phyloP scores from a whole-genome alignment of 2,329 filamentous ascomycete genomes.

The Fusarium musae region DNA sequence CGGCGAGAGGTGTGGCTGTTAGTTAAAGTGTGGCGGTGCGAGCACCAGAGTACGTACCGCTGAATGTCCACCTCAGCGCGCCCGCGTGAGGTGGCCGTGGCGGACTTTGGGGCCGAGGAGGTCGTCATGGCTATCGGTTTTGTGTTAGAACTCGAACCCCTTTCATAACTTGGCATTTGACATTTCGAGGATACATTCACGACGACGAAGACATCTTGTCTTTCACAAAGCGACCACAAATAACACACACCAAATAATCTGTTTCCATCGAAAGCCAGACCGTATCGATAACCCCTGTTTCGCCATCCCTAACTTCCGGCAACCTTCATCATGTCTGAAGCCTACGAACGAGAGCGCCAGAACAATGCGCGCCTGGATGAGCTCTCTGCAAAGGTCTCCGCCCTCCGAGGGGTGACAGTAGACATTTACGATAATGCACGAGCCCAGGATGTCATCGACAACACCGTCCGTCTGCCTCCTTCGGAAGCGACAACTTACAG shows the following conservation, averaged over 20 bases:
- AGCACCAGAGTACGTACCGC: constrained; percentile 19
- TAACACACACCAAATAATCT: neutral
- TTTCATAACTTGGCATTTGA: constrained; percentile 25
- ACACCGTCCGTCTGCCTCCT: constrained; percentile 69
- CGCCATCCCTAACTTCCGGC: neutral
- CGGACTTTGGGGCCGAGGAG: constrained; percentile 26
- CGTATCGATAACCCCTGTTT: constrained; percentile 8
- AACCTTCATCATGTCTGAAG: constrained; percentile 71
- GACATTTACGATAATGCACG: constrained; percentile 98
- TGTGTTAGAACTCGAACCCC: constrained; percentile 29
- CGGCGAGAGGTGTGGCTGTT: neutral
- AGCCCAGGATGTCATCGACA: constrained; percentile 87
- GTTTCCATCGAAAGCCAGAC: neutral
- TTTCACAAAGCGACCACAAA: neutral
- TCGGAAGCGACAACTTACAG: neutral
- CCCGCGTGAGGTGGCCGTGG: constrained; percentile 10
- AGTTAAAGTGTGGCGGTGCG: constrained; percentile 27
- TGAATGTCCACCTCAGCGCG: neutral
- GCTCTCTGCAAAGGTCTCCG: constrained; percentile 89
- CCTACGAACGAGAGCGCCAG: constrained; percentile 85
- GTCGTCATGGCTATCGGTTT: constrained; percentile 25
- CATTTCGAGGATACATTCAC: neutral
- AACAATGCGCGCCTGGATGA: constrained; percentile 96
- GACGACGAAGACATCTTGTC: neutral
- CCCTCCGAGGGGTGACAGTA: constrained; percentile 91